Evolutionary conservation across 306 rosid species (phyloP), one percentile per base, ranked within the genome.

Genomic region (Quercus rubra): DNA sequence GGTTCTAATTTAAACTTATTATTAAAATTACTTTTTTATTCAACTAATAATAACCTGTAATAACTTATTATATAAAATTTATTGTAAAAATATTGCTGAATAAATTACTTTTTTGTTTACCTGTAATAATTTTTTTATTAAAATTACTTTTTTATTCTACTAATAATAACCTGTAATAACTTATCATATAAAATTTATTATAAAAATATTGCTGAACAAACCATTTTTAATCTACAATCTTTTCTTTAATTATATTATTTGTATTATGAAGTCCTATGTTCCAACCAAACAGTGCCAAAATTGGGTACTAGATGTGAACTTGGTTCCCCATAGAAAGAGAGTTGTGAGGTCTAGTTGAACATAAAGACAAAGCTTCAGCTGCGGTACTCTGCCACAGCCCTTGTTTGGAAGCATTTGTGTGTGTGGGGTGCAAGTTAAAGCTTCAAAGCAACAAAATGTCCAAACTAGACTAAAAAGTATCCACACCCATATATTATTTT

Each of bases 251-350:
- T 41, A 41, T 0, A 41, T 41, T 7, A 41, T 41, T 7, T 41
- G 0, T 10, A 49, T 10, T 49, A 49, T 49, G 54, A 12, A 2
- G 54, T 49, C 54, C 5, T 64, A 74, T n/a, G 70, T 61, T 30
- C 61, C 78, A 78, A 83, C 5, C 0, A 61, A 75, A 27, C 55
- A 35, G 84, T 77, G 19, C 82, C 56, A 59, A 82, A 73, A 15
- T 31, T 73, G 70, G 76, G 82, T 21, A 74, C 77, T n/a, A 28
- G 21, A 27, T 56, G 33, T 43, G 21, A 68, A 49, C 55, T 58
- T 56, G 38, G 79, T 58, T 74, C 68, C 79, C 79, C 66, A 17
- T 18, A 1, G 5, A 14, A 6, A 19, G 79, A 30, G 19, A 71
- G 18, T 28, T 46, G 66, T 10, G 54, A 49, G 17, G 4, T 0